Evolutionary conservation across 768 basidiomycete species (phyloP), one percentile per base, ranked within the genome.

Genomic region (Russula brevipes): DNA sequence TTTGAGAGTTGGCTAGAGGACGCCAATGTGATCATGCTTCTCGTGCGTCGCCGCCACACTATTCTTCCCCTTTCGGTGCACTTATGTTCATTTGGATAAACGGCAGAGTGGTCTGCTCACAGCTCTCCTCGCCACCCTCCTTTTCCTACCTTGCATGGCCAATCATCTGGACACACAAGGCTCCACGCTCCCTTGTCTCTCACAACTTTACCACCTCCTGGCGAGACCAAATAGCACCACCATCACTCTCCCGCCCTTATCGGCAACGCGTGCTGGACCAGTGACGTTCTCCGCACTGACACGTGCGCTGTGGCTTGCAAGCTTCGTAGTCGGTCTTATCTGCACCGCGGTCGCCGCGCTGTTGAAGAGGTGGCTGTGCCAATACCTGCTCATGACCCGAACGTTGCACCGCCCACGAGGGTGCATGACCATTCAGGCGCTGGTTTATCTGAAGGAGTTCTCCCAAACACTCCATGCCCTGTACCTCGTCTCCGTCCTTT

Each of bases 321-420:
- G 60, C 54, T 49, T 55, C 38, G 54, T 14, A 11, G 17, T 54
- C 46, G 30, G 60, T 10, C 53, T 61, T 41, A 46, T 30, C n/a
- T 61, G 60, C 35, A 38, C 24, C 35, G 35, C 33, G 38, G 17
- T 42, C 30, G 30, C 46, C 8, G n/a, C 31, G 38, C 45, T 49
- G 36, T 41, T 61, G 46, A 54, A 31, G 24, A 38, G 30, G 42
- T 30, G 38, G 45, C 16, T 39, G 12, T 30, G n/a, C 7, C 60
- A n/a, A 33, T 39, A 19, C 8, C 12, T 19, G 36, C 24, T 9
- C 54, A 30, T 41, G 30, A 31, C n/a, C 2, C 53, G 16, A 41
- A 17, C 31, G 5, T 38, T n/a, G 11, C 30, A 19, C 36, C 47
- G 10, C 16, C 41, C 41, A 9, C 41, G 16, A 42, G 4, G 11